Evolutionary conservation across 805 yeast species (phyloP).

Genomic region (Starmerella stigmatis): DNA sequence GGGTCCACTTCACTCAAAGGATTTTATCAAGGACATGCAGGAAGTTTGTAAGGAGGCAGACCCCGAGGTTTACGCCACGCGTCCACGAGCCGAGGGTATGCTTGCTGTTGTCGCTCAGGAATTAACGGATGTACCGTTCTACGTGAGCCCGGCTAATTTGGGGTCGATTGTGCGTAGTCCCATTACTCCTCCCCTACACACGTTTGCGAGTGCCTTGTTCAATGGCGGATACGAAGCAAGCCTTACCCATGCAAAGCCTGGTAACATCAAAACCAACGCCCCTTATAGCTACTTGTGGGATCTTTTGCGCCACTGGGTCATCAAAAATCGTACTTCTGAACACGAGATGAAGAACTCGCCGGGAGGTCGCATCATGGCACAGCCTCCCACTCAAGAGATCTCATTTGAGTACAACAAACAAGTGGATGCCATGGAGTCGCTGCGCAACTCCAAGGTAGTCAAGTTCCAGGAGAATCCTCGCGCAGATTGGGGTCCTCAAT

Average conservation of each 20-base stretch:
- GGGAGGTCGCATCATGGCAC: conserved; percentile 27
- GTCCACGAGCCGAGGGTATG: conserved; percentile 85
- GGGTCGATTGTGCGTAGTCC: conserved; percentile 70
- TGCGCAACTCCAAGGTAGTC: conserved; percentile 69
- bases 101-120: conserved; percentile 71
- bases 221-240: conserved; percentile 75
- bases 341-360: conserved; percentile 30
- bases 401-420: conserved; percentile 52
- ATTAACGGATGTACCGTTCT: conserved; percentile 55
- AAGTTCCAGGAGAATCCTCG: conserved; percentile 88
- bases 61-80: conserved; percentile 58
- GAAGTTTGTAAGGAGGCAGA: conserved; percentile 43
- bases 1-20: conserved; percentile 59
- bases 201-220: conserved; percentile 67
- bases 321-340: conserved; percentile 35
- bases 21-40: conserved; percentile 56
- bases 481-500: conserved; percentile 95
- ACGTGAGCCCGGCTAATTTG: conserved; percentile 67
- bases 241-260: conserved; percentile 78
- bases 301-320: conserved; percentile 54
- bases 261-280: conserved; percentile 82
- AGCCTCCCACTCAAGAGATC: conserved; percentile 26
- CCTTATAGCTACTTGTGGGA: conserved; percentile 73
- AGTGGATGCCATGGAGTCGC: conserved; percentile 46
- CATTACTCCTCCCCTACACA: conserved; percentile 63